Percentiles rank a stretch among this genome's conserved stretches.
These are phyloP conservation scores for Torulaspora quercuum DNA, from an alignment of 805 yeast genomes.

Conservation along the genomic window DNA sequence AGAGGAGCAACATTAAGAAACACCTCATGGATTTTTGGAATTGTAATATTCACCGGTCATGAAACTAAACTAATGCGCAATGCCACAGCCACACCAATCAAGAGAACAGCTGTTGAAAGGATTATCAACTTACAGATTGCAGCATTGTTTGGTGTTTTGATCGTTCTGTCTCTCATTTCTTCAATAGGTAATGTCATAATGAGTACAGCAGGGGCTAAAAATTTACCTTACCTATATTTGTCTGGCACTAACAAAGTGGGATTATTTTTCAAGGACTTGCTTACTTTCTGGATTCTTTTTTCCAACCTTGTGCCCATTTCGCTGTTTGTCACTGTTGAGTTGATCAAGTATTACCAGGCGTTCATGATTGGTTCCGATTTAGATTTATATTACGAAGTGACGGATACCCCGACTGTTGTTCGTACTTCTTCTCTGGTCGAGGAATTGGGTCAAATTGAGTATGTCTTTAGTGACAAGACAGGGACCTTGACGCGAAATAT, in stretches of 20 bases:
- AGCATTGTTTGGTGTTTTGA: slow-evolving; percentile 77
- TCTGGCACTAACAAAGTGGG: slow-evolving; percentile 65
- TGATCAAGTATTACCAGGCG: slow-evolving; percentile 94
- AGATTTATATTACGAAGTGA: slow-evolving; percentile 82
- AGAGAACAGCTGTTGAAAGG: slow-evolving; percentile 94
- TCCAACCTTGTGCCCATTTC: slow-evolving; percentile 98
- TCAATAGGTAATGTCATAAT: slow-evolving; percentile 84
- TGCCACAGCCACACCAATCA: slow-evolving; percentile 98
- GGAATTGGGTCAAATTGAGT: slow-evolving; percentile 95
- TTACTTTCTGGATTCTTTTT: slow-evolving; percentile 94
- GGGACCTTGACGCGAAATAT: slow-evolving; percentile 95
- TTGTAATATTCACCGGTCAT: slow-evolving; percentile 94
- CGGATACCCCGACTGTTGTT: slow-evolving; percentile 93
- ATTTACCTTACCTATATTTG: slow-evolving; percentile 61
- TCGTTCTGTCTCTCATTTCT: slow-evolving; percentile 72
- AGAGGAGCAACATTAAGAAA: slow-evolving; percentile 95
- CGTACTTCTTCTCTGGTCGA: slow-evolving; percentile 94
- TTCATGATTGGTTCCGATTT: slow-evolving; percentile 89
- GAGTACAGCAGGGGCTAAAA: slow-evolving; percentile 45
- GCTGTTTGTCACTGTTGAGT: slow-evolving; percentile 90
- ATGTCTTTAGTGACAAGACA: slow-evolving; percentile 94
- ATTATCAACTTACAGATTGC: slow-evolving; percentile 89
- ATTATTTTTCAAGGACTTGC: slow-evolving; percentile 77
- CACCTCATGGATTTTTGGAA: slow-evolving; percentile 92
- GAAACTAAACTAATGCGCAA: slow-evolving; percentile 97